phyloP scores from a whole-genome alignment of 2,329 filamentous ascomycete species.

The Ophiostoma himal-ulmi region DNA sequence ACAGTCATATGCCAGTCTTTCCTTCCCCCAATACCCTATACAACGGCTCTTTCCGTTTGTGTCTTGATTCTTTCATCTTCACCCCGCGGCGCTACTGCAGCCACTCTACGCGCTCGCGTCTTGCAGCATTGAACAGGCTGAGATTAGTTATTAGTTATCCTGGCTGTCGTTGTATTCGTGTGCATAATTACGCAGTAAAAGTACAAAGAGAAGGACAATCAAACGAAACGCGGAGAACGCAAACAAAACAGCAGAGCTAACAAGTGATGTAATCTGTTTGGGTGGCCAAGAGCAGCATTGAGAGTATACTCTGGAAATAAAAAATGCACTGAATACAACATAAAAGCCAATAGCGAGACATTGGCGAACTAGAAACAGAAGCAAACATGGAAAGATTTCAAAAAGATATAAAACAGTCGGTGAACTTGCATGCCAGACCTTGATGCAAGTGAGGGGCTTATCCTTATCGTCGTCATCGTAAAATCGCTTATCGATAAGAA shows the following conservation, averaged over 20 bases:
- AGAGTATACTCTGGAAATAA: too few species aligned
- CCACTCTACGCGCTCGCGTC: conserved; percentile 3
- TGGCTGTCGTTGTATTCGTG: neutral
- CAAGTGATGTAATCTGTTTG: too few species aligned
- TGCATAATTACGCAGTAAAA: too few species aligned
- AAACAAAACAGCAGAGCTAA: too few species aligned
- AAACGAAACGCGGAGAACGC: too few species aligned
- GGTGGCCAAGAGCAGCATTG: too few species aligned
- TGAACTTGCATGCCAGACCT: neutral
- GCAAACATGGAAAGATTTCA: neutral
- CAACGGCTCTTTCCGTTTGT: neutral
- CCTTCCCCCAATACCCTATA: neutral
- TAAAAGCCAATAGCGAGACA: too few species aligned
- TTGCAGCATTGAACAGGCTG: neutral
- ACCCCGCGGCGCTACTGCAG: neutral
- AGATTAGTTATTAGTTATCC: neutral
- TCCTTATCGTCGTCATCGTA: neutral
- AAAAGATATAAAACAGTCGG: neutral
- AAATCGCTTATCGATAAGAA: conserved; percentile 4
- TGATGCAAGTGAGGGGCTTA: conserved; percentile 17
- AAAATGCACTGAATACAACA: too few species aligned
- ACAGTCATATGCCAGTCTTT: neutral
- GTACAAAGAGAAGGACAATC: too few species aligned
- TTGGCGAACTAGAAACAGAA: neutral
- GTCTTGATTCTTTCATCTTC: neutral